These are phyloP conservation scores for Pseudomonodictys pantanalensis DNA, from an alignment of 495 filamentous ascomycete genomes.

Conservation along the genomic window DNA sequence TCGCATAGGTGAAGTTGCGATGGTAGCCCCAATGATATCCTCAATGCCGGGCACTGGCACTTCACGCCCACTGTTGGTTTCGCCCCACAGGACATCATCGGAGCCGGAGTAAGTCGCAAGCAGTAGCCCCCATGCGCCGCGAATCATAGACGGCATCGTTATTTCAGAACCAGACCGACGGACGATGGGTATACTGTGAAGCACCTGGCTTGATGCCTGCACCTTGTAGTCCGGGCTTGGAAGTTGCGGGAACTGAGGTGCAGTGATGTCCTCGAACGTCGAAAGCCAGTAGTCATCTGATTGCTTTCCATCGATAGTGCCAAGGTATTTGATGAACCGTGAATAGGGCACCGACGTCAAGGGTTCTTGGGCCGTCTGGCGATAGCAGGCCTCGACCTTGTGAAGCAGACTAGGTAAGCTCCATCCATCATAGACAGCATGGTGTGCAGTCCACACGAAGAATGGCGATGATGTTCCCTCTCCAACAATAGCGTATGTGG, in stretches of 20 bases:
- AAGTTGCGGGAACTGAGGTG: constrained; percentile 28
- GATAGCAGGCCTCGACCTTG: constrained; percentile 23
- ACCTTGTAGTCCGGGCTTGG: constrained; percentile 19
- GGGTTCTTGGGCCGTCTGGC: background rate
- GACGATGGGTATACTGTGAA: constrained; percentile 2
- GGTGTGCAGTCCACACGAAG: constrained; percentile 55
- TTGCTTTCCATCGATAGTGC: constrained; percentile 10
- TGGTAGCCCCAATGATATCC: constrained; percentile 57
- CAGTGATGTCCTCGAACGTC: constrained; percentile 9
- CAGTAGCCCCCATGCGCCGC: constrained; percentile 34
- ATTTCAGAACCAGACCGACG: constrained; percentile 14
- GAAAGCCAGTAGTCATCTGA: constrained; percentile 23
- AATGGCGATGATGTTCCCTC: background rate
- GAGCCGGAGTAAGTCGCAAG: constrained; percentile 23
- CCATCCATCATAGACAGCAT: constrained; percentile 70
- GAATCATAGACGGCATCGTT: constrained; percentile 50
- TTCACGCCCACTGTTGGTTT: constrained; percentile 57
- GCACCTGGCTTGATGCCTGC: constrained; percentile 13
- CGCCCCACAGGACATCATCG: constrained; percentile 36
- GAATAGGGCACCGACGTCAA: constrained; percentile 9
- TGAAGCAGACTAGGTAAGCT: constrained; percentile 29
- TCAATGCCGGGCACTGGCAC: constrained; percentile 51
- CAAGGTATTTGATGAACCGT: constrained; percentile 24
- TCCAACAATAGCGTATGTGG: constrained; percentile 26
- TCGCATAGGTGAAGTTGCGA: constrained; percentile 64